phyloP scores from a whole-genome alignment of 257 asterid genomes.

The Handroanthus guayacan region DNA sequence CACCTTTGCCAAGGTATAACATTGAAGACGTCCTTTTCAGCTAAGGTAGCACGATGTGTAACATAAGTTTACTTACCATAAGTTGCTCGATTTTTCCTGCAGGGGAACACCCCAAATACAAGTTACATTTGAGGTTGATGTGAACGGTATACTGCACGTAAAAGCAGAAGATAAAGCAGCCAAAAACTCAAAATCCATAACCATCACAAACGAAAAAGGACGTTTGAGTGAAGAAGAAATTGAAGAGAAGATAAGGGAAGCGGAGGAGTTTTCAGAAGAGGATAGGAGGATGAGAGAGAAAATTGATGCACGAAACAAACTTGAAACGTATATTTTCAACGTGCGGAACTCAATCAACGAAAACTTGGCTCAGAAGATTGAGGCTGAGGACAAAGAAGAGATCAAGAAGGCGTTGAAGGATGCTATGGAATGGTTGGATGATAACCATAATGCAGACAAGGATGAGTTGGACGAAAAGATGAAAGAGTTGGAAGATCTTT shows the following conservation, averaged over 20 bases:
- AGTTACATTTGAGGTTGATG: slow-evolving; percentile 65
- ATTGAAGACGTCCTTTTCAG: neutral
- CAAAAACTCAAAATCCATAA: slow-evolving; percentile 52
- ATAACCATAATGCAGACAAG: slow-evolving; percentile 53
- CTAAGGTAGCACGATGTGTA: neutral
- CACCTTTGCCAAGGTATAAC: slow-evolving; percentile 63
- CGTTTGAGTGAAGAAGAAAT: slow-evolving; percentile 56
- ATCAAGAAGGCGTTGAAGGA: slow-evolving; percentile 51
- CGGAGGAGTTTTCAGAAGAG: slow-evolving; percentile 62
- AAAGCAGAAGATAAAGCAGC: slow-evolving; percentile 67
- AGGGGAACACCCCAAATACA: slow-evolving; percentile 72
- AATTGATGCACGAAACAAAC: slow-evolving; percentile 57
- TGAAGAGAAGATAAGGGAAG: slow-evolving; percentile 54
- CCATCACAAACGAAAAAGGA: slow-evolving; percentile 56
- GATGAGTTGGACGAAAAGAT: slow-evolving; percentile 58
- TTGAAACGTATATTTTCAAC: slow-evolving; percentile 55
- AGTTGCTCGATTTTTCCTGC: neutral
- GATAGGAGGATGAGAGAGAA: slow-evolving; percentile 53
- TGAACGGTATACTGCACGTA: slow-evolving; percentile 56
- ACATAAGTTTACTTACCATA: neutral
- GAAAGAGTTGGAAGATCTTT: slow-evolving; percentile 56
- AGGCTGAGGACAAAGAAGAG: slow-evolving; percentile 49
- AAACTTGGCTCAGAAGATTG: slow-evolving; percentile 53
- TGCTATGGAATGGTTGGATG: slow-evolving; percentile 60
- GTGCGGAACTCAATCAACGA: slow-evolving; percentile 56